Evolutionary conservation across 257 asterid genomes (phyloP).

Genomic region (Coffea canephora): DNA sequence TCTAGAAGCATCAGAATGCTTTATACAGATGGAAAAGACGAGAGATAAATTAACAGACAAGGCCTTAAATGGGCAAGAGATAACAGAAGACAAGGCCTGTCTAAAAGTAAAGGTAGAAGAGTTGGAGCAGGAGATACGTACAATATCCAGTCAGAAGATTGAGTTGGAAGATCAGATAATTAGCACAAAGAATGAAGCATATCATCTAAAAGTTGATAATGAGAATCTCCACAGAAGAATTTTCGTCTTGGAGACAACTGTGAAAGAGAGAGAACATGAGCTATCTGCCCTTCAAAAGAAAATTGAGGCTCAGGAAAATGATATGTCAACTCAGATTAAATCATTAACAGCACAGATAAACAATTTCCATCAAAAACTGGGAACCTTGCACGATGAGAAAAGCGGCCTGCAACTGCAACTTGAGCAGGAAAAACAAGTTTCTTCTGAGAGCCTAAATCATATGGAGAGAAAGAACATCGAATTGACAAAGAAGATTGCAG

Average conservation of each 20-base stretch:
- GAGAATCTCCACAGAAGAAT: conserved; percentile 35
- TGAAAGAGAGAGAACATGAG: conserved; percentile 37
- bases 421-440: conserved; percentile 34
- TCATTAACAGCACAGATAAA: conserved; percentile 10
- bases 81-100: conserved; percentile 27
- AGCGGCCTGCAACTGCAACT: conserved; percentile 24
- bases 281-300: conserved; percentile 18
- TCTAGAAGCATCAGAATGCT: conserved; percentile 28
- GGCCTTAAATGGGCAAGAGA: conserved; percentile 11
- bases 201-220: conserved; percentile 31
- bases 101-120: conserved; percentile 22
- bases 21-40: conserved; percentile 30
- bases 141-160: conserved; percentile 30
- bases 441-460: conserved; percentile 15
- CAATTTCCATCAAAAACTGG: conserved; percentile 28
- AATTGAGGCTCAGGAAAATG: conserved; percentile 12
- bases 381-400: conserved; percentile 27
- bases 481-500: conserved; percentile 29
- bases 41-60: conserved; percentile 29
- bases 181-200: conserved; percentile 29
- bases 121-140: conserved; percentile 35
- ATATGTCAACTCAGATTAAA: conserved; percentile 19
- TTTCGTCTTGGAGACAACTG: conserved; percentile 32
- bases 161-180: conserved; percentile 44
- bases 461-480: conserved; percentile 44